Evolutionary conservation across 2,329 filamentous ascomycete species (phyloP).

Genomic region (Colletotrichum sp.): DNA sequence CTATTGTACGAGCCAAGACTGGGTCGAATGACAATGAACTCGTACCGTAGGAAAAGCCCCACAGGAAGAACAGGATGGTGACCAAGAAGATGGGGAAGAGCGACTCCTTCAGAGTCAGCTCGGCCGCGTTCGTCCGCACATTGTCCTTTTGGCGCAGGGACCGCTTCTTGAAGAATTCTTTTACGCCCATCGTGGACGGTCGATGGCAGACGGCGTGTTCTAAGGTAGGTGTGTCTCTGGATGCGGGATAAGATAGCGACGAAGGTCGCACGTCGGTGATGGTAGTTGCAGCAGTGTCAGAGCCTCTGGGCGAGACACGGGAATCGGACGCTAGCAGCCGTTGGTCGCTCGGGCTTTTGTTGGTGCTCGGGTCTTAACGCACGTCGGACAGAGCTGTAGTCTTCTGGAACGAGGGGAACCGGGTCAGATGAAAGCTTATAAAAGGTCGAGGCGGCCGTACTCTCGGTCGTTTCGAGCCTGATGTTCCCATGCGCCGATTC

Average conservation of each 20-base stretch:
- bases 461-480: constrained; percentile 15
- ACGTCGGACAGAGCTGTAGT: background rate
- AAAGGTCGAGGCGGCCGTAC: background rate
- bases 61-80: constrained; percentile 34
- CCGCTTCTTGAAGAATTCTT: constrained; percentile 48
- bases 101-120: constrained; percentile 71
- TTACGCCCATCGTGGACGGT: constrained; percentile 43
- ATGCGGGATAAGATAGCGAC: background rate
- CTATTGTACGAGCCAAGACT: background rate
- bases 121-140: constrained; percentile 45
- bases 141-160: constrained; percentile 49
- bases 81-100: constrained; percentile 71
- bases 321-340: background rate
- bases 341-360: background rate
- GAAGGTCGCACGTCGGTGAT: background rate
- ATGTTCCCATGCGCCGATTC: background rate
- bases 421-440: constrained; percentile 14
- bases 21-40: background rate
- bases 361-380: background rate
- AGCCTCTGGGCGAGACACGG: background rate
- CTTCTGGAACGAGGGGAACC: background rate
- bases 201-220: background rate
- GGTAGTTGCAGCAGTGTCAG: background rate
- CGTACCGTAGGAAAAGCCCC: constrained; percentile 23
- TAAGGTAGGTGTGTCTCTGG: background rate